phyloP scores from a whole-genome alignment of 2,329 filamentous ascomycete genomes.

The Penicillium sp. region DNA sequence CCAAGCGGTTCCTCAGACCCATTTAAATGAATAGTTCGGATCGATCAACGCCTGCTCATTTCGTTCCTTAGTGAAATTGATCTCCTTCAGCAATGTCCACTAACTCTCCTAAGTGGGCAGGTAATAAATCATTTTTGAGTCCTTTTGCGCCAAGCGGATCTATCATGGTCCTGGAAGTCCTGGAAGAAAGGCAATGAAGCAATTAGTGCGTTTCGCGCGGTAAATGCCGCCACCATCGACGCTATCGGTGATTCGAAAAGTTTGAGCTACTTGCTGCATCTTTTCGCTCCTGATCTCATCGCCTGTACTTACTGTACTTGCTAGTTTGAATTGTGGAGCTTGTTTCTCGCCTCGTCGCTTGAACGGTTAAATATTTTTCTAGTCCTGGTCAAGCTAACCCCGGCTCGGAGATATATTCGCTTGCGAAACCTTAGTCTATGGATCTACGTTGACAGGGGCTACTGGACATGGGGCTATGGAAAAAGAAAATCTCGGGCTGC shows the following conservation, averaged over 20 bases:
- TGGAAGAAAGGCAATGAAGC: background rate
- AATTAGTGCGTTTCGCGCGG: background rate
- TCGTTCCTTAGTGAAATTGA: background rate
- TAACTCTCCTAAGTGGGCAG: background rate
- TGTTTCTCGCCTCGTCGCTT: background rate
- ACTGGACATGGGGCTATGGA: background rate
- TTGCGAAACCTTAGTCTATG: background rate
- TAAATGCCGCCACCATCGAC: background rate
- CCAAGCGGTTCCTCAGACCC: slow-evolving; percentile 6
- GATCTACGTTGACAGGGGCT: background rate
- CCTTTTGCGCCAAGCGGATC: background rate
- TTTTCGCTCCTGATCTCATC: background rate
- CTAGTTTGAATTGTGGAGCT: background rate
- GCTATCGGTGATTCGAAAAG: background rate
- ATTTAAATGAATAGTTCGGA: slow-evolving; percentile 16
- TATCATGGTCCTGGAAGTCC: background rate
- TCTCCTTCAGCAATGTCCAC: background rate
- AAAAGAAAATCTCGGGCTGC: background rate
- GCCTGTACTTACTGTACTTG: background rate
- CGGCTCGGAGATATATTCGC: background rate
- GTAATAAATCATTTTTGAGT: background rate
- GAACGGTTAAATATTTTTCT: background rate
- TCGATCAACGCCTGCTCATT: slow-evolving; percentile 16
- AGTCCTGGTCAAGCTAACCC: background rate
- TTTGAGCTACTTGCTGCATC: background rate